phyloP scores from a whole-genome alignment of 495 filamentous ascomycete genomes.

The Tuber borchii region DNA sequence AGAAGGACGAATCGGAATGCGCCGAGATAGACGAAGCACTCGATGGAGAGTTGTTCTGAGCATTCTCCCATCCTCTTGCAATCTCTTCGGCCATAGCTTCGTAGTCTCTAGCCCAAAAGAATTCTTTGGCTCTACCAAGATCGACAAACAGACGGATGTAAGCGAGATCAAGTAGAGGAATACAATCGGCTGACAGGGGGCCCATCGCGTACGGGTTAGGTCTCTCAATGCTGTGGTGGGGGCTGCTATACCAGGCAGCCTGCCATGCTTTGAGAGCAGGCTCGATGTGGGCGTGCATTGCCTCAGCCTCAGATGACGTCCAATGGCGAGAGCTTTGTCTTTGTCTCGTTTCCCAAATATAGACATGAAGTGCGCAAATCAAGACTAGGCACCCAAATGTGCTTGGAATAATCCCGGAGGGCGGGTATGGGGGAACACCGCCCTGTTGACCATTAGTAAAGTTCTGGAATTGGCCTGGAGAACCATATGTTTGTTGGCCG shows the following conservation, averaged over 20 bases:
- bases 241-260: constrained; percentile 82
- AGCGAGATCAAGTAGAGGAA: constrained; percentile 87
- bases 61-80: constrained; percentile 56
- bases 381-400: constrained; percentile 90
- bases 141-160: constrained; percentile 93
- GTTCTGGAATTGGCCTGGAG: constrained; percentile 33
- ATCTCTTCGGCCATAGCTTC: constrained; percentile 88
- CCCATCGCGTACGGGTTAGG: constrained; percentile 86
- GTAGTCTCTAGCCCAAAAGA: constrained; percentile 90
- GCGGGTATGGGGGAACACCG: constrained; percentile 39
- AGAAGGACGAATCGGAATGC: constrained; percentile 48
- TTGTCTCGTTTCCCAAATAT: constrained; percentile 96
- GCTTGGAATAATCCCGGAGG: constrained; percentile 61
- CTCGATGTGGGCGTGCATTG: constrained; percentile 94
- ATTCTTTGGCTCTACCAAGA: constrained; percentile 81
- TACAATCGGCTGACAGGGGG: constrained; percentile 85
- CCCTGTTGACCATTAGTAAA: constrained; percentile 36
- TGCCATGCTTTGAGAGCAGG: constrained; percentile 93
- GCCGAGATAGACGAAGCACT: constrained; percentile 50
- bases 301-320: constrained; percentile 86
- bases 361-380: constrained; percentile 94
- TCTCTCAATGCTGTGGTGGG: constrained; percentile 77
- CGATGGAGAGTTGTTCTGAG: constrained; percentile 38
- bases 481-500: constrained; percentile 48
- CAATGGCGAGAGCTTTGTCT: constrained; percentile 82